Evolutionary conservation across 805 yeast species (phyloP).

Genomic region (Ogataea degrootiae): DNA sequence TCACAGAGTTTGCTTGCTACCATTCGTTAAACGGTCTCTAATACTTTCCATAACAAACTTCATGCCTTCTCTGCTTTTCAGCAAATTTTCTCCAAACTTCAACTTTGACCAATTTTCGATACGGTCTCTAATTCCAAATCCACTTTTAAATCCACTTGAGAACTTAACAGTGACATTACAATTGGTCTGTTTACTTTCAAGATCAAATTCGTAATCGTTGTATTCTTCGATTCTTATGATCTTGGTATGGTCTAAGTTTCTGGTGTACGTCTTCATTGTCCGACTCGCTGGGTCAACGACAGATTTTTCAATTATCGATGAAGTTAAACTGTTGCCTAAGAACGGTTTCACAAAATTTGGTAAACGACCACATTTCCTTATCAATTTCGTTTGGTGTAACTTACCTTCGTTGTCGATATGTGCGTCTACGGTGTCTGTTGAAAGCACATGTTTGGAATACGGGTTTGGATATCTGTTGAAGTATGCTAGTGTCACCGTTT

Average conservation of each 20-base stretch:
- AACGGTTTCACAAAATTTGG: slow-evolving; percentile 78
- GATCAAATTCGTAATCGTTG: slow-evolving; percentile 46
- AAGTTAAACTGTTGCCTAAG: slow-evolving; percentile 56
- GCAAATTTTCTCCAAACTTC: slow-evolving; percentile 63
- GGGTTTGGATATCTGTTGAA: slow-evolving; percentile 77
- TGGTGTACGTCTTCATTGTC: slow-evolving; percentile 62
- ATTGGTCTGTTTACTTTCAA: slow-evolving; percentile 31
- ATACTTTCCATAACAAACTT: slow-evolving; percentile 63
- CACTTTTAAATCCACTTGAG: slow-evolving; percentile 55
- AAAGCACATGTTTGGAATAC: slow-evolving; percentile 75
- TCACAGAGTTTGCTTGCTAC: background rate
- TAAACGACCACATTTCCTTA: slow-evolving; percentile 73
- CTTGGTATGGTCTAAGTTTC: slow-evolving; percentile 79
- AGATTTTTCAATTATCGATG: slow-evolving; percentile 80
- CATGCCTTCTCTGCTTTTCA: slow-evolving; percentile 67
- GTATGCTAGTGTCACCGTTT: slow-evolving; percentile 71
- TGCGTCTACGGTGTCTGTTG: slow-evolving; percentile 70
- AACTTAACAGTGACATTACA: slow-evolving; percentile 56
- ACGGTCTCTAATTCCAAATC: slow-evolving; percentile 58
- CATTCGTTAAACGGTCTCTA: slow-evolving; percentile 15
- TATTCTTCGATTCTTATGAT: slow-evolving; percentile 77
- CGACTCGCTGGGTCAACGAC: slow-evolving; percentile 58
- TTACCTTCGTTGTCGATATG: slow-evolving; percentile 57
- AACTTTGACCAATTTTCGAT: slow-evolving; percentile 81
- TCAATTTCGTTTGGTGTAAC: slow-evolving; percentile 66